phyloP scores from a whole-genome alignment of 2,329 filamentous ascomycete species.

The Daldinia eschscholtzii region DNA sequence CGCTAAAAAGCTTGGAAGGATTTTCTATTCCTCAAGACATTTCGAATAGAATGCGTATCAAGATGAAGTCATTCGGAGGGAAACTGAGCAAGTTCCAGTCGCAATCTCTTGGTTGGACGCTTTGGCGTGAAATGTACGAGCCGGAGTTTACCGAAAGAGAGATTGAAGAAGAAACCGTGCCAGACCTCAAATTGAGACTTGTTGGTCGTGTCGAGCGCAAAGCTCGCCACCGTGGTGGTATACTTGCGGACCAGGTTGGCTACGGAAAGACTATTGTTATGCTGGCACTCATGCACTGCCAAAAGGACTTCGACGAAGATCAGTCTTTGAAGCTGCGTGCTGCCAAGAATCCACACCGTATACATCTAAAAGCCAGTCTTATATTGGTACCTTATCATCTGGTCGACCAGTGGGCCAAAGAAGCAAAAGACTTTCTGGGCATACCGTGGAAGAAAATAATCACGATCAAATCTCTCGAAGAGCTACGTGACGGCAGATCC shows the following conservation, averaged over 20 bases:
- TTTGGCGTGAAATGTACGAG: slow-evolving; percentile 44
- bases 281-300: slow-evolving; percentile 55
- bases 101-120: slow-evolving; percentile 52
- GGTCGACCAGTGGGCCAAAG: slow-evolving; percentile 56
- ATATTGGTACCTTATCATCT: slow-evolving; percentile 58
- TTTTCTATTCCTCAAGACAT: too few species aligned
- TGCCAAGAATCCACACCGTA: slow-evolving; percentile 26
- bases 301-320: slow-evolving; percentile 42
- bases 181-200: slow-evolving; percentile 53
- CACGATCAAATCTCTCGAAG: slow-evolving; percentile 41
- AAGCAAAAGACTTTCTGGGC: slow-evolving; percentile 54
- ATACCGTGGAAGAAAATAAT: slow-evolving; percentile 44
- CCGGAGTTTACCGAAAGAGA: slow-evolving; percentile 54
- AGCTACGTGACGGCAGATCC: slow-evolving; percentile 22
- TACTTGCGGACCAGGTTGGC: slow-evolving; percentile 60
- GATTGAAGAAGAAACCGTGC: slow-evolving; percentile 55
- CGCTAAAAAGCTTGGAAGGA: slow-evolving; percentile 10
- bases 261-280: slow-evolving; percentile 61
- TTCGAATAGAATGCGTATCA: too few species aligned
- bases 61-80: slow-evolving; percentile 1
- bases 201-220: slow-evolving; percentile 50
- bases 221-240: slow-evolving; percentile 53
- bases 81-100: slow-evolving; percentile 45
- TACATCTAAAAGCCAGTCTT: slow-evolving; percentile 55
- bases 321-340: slow-evolving; percentile 41